Evolutionary conservation across 495 filamentous ascomycete genomes (phyloP).

Genomic region (Penicillium cosmopolitanum): DNA sequence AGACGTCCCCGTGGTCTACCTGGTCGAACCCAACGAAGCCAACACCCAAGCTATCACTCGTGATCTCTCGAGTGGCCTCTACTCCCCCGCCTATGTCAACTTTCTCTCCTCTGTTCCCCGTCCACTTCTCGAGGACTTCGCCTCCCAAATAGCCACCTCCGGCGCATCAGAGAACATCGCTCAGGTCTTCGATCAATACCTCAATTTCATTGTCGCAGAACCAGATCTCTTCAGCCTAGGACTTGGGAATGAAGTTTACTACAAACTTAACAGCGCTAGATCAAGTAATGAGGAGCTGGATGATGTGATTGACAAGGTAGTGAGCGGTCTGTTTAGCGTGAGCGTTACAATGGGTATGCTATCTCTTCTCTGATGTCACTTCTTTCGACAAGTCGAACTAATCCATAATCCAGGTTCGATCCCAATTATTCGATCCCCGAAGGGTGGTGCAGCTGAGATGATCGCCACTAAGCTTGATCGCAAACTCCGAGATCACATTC

Average conservation of each 20-base stretch:
- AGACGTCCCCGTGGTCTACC: conserved; percentile 94
- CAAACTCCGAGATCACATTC: conserved; percentile 92
- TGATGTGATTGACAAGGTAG: conserved; percentile 81
- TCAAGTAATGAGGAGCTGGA: conserved; percentile 91
- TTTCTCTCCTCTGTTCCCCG: conserved; percentile 94
- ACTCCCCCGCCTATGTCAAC: conserved; percentile 95
- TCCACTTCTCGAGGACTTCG: conserved; percentile 94
- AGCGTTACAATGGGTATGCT: conserved; percentile 89
- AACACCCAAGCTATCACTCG: conserved; percentile 84
- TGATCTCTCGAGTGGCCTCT: conserved; percentile 84
- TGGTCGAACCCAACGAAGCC: conserved; percentile 82
- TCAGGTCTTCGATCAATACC: conserved; percentile 94
- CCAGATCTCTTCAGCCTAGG: conserved; percentile 95
- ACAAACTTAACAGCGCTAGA: conserved; percentile 89
- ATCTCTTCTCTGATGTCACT: neutral
- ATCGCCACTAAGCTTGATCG: conserved; percentile 92
- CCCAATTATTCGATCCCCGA: conserved; percentile 90
- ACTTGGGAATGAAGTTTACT: conserved; percentile 87
- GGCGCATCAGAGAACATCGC: conserved; percentile 85
- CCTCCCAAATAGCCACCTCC: conserved; percentile 78
- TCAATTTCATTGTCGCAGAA: conserved; percentile 97
- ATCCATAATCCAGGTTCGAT: conserved; percentile 64
- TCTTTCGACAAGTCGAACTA: neutral
- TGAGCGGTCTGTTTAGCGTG: conserved; percentile 94
- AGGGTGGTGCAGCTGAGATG: conserved; percentile 90